Evolutionary conservation across 1,284 basidiomycete genomes (phyloP), one percentile per base, ranked within the genome.

Genomic region (Cerioporus squamosus): DNA sequence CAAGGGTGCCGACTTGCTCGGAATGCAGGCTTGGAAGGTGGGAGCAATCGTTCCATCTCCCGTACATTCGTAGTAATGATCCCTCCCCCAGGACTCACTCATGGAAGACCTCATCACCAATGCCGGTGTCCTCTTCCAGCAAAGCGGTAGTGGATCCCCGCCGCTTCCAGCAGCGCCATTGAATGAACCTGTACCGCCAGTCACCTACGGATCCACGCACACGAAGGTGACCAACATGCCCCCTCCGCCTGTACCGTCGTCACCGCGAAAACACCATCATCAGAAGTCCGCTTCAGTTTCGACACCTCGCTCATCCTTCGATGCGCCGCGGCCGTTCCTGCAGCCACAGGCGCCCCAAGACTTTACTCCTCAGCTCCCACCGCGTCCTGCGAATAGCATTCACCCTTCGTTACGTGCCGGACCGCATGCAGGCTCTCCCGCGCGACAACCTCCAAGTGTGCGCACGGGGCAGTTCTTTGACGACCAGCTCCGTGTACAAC

Each of bases 41-140:
- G 36, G 5, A 20, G 46, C n/a, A 36, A 36, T 6, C 10, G 12
- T 36, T 10, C 10, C 6, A 3, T 36, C 12, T 10, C 14, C 8
- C 9, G 12, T 36, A 12, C 10, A 7, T 3, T 36, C 10, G 33
- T 36, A 3, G 4, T n/a, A 44, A 22, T 56, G 23, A 60, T 20
- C 42, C 18, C 15, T 38, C 20, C 36, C 23, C 9, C 63, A 95
- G 92, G 95, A 97, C 69, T 86, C 90, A 0, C 76, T 95, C 5
- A 90, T 96, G 82, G 94, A 96, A 71, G 90, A 95, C 67, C 76
- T 97, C 36, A 95, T 97, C 66, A 82, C 78, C 18, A 81, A 93
- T 68, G 81, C 87, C 0, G 74, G 77, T 48, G 70, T 81, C 6
- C 74, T 93, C 20, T 93, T 90, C 70, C 86, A 88, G 60, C 65